phyloP scores from a whole-genome alignment of 495 filamentous ascomycete genomes.

The Coniosporium apollinis region DNA sequence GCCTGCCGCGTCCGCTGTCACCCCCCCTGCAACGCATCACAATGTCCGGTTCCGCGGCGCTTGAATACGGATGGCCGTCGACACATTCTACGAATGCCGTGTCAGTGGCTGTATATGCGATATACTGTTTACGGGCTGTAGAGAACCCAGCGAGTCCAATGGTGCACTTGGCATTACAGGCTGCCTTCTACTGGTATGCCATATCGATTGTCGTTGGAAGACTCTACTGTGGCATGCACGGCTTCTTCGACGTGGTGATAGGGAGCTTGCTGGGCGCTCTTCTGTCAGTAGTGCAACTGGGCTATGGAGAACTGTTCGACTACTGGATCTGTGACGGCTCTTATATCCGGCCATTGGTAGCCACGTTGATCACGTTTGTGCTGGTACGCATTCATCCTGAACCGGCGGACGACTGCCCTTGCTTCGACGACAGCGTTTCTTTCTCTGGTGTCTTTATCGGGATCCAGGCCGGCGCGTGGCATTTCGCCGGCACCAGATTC shows the following conservation, averaged over 20 bases:
- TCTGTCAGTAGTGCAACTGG: constrained; percentile 51
- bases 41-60: constrained; percentile 84
- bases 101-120: constrained; percentile 73
- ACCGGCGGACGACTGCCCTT: constrained; percentile 91
- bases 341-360: constrained; percentile 39
- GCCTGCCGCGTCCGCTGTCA: constrained; percentile 84
- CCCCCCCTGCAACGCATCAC: constrained; percentile 88
- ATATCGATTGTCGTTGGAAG: constrained; percentile 79
- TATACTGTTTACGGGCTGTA: constrained; percentile 45
- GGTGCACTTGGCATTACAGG: constrained; percentile 39
- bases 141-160: constrained; percentile 30
- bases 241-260: constrained; percentile 74
- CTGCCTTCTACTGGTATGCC: constrained; percentile 61
- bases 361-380: constrained; percentile 47
- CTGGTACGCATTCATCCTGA: constrained; percentile 86
- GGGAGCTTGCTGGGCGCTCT: constrained; percentile 58
- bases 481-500: constrained; percentile 34
- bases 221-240: constrained; percentile 97
- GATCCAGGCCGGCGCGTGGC: constrained; percentile 64
- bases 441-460: constrained; percentile 84
- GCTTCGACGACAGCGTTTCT: constrained; percentile 90
- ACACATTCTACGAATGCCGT: constrained; percentile 95
- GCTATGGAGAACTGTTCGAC: constrained; percentile 51
- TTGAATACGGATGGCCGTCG: constrained; percentile 95
- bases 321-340: constrained; percentile 40